Evolutionary conservation across 2,329 filamentous ascomycete species (phyloP).

Genomic region (Leptosphaerulina australis): DNA sequence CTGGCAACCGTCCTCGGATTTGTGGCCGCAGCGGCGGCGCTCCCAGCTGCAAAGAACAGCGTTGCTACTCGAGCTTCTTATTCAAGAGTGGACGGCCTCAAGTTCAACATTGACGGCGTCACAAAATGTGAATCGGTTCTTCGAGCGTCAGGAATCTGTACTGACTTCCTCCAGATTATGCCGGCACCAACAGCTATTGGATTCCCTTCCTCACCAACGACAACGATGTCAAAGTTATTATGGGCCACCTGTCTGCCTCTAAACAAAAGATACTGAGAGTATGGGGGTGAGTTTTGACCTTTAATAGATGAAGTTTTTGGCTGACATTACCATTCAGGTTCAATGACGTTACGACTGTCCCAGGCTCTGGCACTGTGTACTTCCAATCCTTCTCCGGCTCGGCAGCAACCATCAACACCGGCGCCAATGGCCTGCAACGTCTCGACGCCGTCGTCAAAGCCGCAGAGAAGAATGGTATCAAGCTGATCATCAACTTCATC

Average conservation of each 20-base stretch:
- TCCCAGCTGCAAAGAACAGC: constrained; percentile 23
- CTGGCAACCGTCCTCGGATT: constrained; percentile 26
- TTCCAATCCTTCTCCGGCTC: constrained; percentile 61
- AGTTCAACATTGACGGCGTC: constrained; percentile 46
- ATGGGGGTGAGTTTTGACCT: constrained; percentile 53
- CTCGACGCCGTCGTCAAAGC: constrained; percentile 61
- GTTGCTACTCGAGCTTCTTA: constrained; percentile 31
- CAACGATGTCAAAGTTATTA: constrained; percentile 60
- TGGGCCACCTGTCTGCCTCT: constrained; percentile 55
- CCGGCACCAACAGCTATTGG: constrained; percentile 64
- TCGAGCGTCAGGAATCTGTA: neutral
- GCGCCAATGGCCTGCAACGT: constrained; percentile 52
- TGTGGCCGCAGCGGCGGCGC: constrained; percentile 26
- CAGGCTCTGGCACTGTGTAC: constrained; percentile 55
- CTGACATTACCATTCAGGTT: constrained; percentile 45
- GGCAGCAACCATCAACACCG: constrained; percentile 54
- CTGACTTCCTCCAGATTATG: constrained; percentile 30
- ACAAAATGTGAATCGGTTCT: constrained; percentile 33
- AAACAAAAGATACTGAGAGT: constrained; percentile 65
- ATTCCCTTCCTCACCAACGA: constrained; percentile 60
- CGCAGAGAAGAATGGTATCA: constrained; percentile 57
- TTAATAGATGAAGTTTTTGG: neutral
- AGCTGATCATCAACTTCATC: constrained; percentile 61
- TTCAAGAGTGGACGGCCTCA: constrained; percentile 36
- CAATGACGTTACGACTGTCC: constrained; percentile 60